Evolutionary conservation across 176 grass and related monocot species (phyloP).

Genomic region (Musa schizocarpa): DNA sequence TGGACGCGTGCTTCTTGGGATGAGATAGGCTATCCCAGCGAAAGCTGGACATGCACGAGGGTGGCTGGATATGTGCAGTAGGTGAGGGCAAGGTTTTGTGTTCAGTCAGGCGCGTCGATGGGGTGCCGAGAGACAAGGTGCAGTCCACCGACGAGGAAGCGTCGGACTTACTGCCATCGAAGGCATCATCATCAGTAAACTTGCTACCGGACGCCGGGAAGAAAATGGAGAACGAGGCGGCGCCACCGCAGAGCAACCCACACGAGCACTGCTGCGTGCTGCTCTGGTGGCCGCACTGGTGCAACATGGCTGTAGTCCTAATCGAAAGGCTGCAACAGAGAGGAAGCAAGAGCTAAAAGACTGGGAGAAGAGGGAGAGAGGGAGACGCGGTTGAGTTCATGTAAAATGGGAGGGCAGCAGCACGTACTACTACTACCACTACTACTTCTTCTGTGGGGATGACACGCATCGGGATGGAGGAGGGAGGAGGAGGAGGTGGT

Average conservation of each 20-base stretch:
- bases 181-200: conserved; percentile 8
- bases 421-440: conserved; percentile 3
- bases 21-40: conserved; percentile 39
- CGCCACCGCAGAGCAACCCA: conserved; percentile 44
- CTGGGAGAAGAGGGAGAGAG: conserved; percentile 5
- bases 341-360: not conserved
- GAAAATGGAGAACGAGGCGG: conserved; percentile 34
- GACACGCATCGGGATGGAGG: not conserved
- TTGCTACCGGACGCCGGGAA: conserved; percentile 5
- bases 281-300: conserved; percentile 23
- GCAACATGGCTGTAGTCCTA: conserved; percentile 29
- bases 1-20: not conserved
- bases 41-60: conserved; percentile 13
- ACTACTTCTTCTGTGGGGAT: not conserved
- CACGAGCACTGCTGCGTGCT: conserved; percentile 34
- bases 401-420: not conserved
- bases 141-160: conserved; percentile 52
- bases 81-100: not conserved
- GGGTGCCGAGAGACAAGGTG: conserved; percentile 87
- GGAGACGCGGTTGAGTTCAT: not conserved
- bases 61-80: not conserved
- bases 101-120: conserved; percentile 77
- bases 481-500: not conserved
- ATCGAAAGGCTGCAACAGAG: not conserved
- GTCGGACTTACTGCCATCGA: conserved; percentile 21